Evolutionary conservation across 495 filamentous ascomycete species (phyloP).

Genomic region (Bombardia bombarda): DNA sequence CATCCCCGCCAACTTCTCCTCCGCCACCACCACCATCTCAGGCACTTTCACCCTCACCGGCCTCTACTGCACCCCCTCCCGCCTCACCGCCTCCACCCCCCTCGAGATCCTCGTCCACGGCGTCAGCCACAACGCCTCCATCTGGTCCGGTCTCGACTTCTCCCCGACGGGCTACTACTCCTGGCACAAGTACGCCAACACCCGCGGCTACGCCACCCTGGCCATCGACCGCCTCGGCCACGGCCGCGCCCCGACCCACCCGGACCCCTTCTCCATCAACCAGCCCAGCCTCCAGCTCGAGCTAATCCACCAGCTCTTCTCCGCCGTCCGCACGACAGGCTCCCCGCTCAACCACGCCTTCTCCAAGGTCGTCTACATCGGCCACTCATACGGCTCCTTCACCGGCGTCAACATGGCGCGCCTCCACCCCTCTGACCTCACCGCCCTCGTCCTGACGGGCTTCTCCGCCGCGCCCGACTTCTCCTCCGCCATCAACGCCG

Average conservation of each 20-base stretch:
- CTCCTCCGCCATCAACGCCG: neutral
- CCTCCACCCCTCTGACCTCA: slow-evolving; percentile 10
- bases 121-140: too few species aligned
- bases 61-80: too few species aligned
- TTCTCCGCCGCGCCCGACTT: neutral
- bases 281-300: slow-evolving; percentile 15
- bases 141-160: too few species aligned
- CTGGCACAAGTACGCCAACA: slow-evolving; percentile 13
- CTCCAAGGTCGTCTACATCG: slow-evolving; percentile 12
- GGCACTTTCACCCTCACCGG: too few species aligned
- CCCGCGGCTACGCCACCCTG: slow-evolving; percentile 17
- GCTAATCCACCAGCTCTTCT: slow-evolving; percentile 14
- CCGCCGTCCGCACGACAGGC: neutral
- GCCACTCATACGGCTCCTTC: slow-evolving; percentile 16
- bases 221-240: slow-evolving; percentile 22
- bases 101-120: too few species aligned
- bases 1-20: too few species aligned
- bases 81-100: too few species aligned
- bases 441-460: slow-evolving; percentile 13
- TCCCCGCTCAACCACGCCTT: slow-evolving; percentile 5
- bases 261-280: slow-evolving; percentile 10
- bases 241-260: slow-evolving; percentile 10
- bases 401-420: slow-evolving; percentile 9
- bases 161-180: too few species aligned
- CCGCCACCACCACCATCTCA: too few species aligned